Percentiles rank a stretch among this genome's conserved stretches.
Conservation (phyloP, 139 green algal species). For the Tetradesmus obliquus region DNA sequence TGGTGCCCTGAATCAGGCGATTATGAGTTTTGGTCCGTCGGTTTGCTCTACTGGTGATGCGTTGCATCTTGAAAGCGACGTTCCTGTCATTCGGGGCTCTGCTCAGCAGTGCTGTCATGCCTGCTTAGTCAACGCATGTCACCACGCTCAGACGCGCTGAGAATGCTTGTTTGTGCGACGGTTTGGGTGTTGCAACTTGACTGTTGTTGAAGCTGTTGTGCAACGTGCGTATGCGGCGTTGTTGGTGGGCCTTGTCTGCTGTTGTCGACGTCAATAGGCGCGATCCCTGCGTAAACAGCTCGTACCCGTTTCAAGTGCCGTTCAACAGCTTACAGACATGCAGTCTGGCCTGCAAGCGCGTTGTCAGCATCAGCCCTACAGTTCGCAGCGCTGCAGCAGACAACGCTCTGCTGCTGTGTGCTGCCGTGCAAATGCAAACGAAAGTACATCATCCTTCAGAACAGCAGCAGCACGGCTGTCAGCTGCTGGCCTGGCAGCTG, state of each 20-base stretch:
- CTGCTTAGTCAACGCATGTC: background rate
- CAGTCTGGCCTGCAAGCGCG: background rate
- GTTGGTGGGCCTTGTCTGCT: background rate
- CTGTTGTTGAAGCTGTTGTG: background rate
- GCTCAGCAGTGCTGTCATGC: background rate
- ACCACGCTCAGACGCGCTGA: background rate
- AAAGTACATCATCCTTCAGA: background rate
- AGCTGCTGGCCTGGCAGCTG: constrained; percentile 16
- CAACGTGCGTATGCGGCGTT: background rate
- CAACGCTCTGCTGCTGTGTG: constrained; percentile 3
- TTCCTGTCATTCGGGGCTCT: background rate
- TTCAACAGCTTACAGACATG: background rate
- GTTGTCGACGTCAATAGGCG: background rate
- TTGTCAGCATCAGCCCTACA: background rate
- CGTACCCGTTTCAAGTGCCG: background rate
- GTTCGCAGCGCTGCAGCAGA: background rate
- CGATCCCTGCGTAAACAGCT: background rate
- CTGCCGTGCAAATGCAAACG: background rate
- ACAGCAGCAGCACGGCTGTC: background rate
- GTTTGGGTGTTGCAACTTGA: background rate
- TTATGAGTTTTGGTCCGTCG: no score
- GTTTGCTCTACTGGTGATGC: background rate
- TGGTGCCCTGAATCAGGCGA: no score
- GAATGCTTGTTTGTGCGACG: background rate
- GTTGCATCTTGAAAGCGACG: background rate